These are phyloP conservation scores for Rhodotorula kratochvilovae DNA, from an alignment of 768 basidiomycete genomes.

Conservation along the genomic window DNA sequence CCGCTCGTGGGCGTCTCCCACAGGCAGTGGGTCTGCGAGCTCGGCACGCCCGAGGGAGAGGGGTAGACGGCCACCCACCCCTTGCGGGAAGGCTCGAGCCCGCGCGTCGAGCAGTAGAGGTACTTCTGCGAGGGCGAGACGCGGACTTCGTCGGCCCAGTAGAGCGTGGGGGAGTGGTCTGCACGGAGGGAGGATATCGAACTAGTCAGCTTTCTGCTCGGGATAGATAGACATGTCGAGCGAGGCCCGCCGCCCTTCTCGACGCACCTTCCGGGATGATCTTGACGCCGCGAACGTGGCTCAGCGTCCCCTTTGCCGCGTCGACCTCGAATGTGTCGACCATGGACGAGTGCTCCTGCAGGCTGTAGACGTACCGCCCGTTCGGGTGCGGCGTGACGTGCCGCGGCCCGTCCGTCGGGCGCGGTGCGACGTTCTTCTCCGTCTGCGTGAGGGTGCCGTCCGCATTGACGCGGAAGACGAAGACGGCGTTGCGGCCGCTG, in stretches of 20 bases:
- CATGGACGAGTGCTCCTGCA: conserved; percentile 44
- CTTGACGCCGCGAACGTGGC: conserved; percentile 32
- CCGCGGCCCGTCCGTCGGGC: conserved; percentile 42
- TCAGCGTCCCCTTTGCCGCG: conserved; percentile 15
- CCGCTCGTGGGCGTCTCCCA: conserved; percentile 43
- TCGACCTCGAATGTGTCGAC: conserved; percentile 33
- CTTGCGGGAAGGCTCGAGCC: conserved; percentile 31
- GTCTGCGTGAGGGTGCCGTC: conserved; percentile 23
- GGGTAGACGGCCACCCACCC: conserved; percentile 41
- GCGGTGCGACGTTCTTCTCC: conserved; percentile 38
- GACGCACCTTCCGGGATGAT: conserved; percentile 37
- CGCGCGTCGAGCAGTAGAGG: conserved; percentile 45
- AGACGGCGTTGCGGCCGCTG: conserved; percentile 44
- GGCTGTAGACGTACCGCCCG: conserved; percentile 41
- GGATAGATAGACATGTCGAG: no score
- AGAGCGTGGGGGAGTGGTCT: conserved; percentile 22
- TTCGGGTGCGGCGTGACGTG: conserved; percentile 44
- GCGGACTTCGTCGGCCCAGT: conserved; percentile 42
- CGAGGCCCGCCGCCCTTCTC: neutral
- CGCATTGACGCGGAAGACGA: conserved; percentile 38
- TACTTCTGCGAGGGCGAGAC: conserved; percentile 23
- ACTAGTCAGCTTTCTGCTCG: no score
- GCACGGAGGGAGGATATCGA: no score
- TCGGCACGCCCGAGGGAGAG: conserved; percentile 14
- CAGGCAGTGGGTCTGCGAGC: conserved; percentile 9